Base-by-base conservation (phyloP, 805 yeast genomes). In the Starmerella scarabaei region DNA sequence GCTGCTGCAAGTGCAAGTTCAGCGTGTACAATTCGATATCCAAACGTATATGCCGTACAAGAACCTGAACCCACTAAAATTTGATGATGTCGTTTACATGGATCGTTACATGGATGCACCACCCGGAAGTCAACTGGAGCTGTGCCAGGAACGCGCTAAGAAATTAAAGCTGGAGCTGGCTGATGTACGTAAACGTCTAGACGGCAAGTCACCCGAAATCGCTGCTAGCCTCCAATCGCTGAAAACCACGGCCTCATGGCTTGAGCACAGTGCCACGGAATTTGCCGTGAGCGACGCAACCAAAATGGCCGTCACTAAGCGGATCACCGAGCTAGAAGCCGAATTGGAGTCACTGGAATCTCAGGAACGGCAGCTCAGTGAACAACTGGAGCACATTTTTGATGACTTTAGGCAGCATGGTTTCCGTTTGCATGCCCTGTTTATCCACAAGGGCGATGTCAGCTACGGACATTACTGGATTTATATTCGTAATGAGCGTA, bases 391-490 rank as follows among this genome's bases (percentile, higher is more conserved):
- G 17, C 59, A 58, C 23, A 91, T 80, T 50, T 91, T 81, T 55
- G 65, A 66, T 16, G 64, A 66, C 6, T 72, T 80, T 60, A 70
- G 67, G 37, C 61, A 67, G 36, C 68, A 77, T 21, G 93, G 86
- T 0, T 91, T 88, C 59, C 69, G 81, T 0, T 67, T 91, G 11
- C 88, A 86, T 63, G 93, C 97, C 0, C 77, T 88, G 5, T 91
- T 91, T 55, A 84, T 91, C 35, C 98, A 91, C 58, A 67, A 95
- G 37, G 98, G 98, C 5, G 93, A 85, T 53, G 97, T 95, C 0
- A 77, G 84, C 37, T 88, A 82, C 55, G 98, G 98, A 2, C 98
- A 91, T 60, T 91, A 91, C 59, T 91, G 97, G 96, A 73, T 88
- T 15, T 91, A 88, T 56, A 86, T 91, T 46, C 74, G 72, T 43